Evolutionary conservation across 805 yeast species (phyloP).

Genomic region (Saccharomycopsis sp.): DNA sequence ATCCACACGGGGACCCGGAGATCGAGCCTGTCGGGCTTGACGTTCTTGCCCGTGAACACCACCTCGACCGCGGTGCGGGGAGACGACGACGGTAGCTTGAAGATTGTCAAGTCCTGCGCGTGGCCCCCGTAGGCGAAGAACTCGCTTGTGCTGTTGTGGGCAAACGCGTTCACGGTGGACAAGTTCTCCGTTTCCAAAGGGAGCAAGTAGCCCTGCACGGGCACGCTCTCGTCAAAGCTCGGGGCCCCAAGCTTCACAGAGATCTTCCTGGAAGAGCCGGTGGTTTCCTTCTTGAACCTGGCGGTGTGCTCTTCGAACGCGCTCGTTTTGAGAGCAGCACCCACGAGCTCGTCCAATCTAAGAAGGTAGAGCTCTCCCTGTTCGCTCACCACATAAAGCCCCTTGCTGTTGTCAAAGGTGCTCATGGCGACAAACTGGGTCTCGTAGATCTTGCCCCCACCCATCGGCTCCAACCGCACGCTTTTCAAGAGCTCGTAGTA

Average conservation of each 20-base stretch:
- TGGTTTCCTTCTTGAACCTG: conserved; percentile 3
- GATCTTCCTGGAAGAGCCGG: background rate
- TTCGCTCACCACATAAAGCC: conserved; percentile 10
- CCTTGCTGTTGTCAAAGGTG: conserved; percentile 10
- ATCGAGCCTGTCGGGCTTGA: conserved; percentile 69
- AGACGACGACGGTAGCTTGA: background rate
- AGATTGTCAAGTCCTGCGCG: conserved; percentile 58
- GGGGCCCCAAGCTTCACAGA: conserved; percentile 1
- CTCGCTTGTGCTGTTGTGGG: conserved; percentile 3
- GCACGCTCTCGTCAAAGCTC: conserved; percentile 5
- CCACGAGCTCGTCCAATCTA: conserved; percentile 9
- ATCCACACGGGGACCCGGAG: conserved; percentile 80
- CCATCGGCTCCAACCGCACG: conserved; percentile 4
- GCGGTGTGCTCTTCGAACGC: background rate
- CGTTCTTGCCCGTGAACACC: conserved; percentile 70
- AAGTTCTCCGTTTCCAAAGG: no score
- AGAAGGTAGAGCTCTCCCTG: conserved; percentile 15
- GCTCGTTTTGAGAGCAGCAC: background rate
- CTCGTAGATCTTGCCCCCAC: conserved; percentile 2
- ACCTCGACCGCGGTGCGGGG: background rate
- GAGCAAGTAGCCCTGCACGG: conserved; percentile 7
- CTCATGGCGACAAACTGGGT: conserved; percentile 14
- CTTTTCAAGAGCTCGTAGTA: conserved; percentile 4
- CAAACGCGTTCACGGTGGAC: conserved; percentile 6
- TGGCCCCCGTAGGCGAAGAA: conserved; percentile 80